Evolutionary conservation across 306 rosid genomes (phyloP), one percentile per base, ranked within the genome.

Genomic region (Oemleria cerasiformis): DNA sequence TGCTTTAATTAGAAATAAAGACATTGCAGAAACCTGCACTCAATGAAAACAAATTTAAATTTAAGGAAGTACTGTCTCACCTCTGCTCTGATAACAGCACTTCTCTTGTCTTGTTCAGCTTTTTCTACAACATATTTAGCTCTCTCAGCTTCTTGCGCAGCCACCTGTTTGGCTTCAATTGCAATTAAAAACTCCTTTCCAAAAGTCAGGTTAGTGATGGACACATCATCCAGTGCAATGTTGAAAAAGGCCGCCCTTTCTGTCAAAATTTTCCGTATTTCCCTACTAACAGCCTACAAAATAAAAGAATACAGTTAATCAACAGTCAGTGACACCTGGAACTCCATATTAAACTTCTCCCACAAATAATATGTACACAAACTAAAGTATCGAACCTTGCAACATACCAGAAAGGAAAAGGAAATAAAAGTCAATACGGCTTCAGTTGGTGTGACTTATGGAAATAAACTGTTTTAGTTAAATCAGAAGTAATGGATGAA

Each of bases 141-240:
- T 77, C 97, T 90, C 84, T 90, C 98, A 58, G 97, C 97, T 40
- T 90, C 97, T 80, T 93, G 97, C 42, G 97, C 96, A 77, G 96
- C 97, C 72, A 90, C 94, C 73, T 93, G 98, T 82, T 93, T 93
- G 78, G 98, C 96, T 84, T 93, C 97, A 70, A 90, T 90, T 34
- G 98, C 97, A 74, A 78, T 90, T 23, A 87, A 88, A 43, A 90
- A 93, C 75, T 93, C 98, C 78, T 47, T 84, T 74, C 94, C 92
- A 39, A 90, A 93, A 1, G 90, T 87, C 79, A 90, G 79, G 75
- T 70, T 79, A 13, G 93, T 88, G 65, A 93, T 93, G 15, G 97
- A 93, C 58, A 90, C 97, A 82, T 93, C 97, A 68, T 93, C 98
- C 72, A 93, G 88, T 53, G 90, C 97, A 57, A 93, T 83, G 60